These are phyloP conservation scores for Harringtonia aguacate DNA, from an alignment of 2,329 filamentous ascomycete species.

Conservation along the genomic window DNA sequence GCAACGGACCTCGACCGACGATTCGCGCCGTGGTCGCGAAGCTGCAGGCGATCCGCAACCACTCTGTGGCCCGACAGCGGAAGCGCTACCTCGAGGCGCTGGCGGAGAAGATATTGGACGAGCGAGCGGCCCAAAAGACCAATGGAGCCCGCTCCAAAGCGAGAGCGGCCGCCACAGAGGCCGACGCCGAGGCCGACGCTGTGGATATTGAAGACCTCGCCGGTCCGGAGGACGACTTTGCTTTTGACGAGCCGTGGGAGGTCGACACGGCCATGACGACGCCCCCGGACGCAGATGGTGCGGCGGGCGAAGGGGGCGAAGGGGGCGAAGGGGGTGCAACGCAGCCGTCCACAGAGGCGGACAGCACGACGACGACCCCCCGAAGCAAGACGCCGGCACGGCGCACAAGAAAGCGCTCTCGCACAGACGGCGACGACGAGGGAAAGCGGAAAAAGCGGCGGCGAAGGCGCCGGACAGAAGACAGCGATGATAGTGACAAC, in stretches of 20 bases:
- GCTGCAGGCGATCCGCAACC: constrained; percentile 9
- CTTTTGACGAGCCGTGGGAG: no score
- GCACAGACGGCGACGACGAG: constrained; percentile 18
- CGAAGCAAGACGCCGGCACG: neutral
- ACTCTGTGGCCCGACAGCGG: constrained; percentile 10
- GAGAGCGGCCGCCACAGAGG: no score
- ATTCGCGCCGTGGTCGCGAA: constrained; percentile 2
- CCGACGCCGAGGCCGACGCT: neutral
- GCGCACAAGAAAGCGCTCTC: neutral
- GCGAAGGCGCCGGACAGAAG: constrained; percentile 6
- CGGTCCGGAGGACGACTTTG: no score
- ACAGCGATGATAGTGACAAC: constrained; percentile 3
- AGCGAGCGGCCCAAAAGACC: constrained; percentile 1
- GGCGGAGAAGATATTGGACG: constrained; percentile 10
- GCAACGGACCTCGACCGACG: constrained; percentile 4
- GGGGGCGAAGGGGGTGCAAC: no score
- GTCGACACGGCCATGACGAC: no score
- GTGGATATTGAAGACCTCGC: neutral
- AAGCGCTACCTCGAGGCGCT: constrained; percentile 11
- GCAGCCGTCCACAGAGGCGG: no score
- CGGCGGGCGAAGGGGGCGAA: neutral
- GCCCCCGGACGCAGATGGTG: neutral
- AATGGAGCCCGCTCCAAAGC: no score
- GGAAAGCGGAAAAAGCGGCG: constrained; percentile 15
- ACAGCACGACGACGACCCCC: neutral